phyloP scores from a whole-genome alignment of 139 green algal genomes.

The Microglena sp. region DNA sequence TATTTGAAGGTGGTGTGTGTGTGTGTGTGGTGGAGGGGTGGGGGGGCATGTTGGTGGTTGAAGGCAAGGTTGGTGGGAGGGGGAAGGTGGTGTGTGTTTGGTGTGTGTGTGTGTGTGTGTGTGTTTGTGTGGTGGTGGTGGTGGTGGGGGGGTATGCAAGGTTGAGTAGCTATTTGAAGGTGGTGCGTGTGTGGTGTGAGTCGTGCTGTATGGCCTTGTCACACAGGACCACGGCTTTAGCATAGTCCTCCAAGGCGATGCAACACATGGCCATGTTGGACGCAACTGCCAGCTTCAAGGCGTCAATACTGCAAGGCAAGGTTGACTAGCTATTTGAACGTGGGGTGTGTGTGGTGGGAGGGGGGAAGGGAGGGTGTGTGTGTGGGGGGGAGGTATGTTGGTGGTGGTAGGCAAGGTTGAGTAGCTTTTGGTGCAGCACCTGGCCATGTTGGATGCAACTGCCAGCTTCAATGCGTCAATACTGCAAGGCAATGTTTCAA shows the following conservation, averaged over 20 bases:
- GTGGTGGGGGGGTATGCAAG: too few species aligned
- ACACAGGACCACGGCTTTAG: conserved; percentile 26
- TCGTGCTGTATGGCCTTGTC: too few species aligned
- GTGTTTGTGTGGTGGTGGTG: too few species aligned
- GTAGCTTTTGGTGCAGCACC: background rate
- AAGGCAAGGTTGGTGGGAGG: too few species aligned
- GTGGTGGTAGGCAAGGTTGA: background rate
- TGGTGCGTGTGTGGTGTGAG: too few species aligned
- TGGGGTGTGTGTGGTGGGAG: background rate
- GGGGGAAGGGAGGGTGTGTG: background rate
- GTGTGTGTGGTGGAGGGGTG: background rate
- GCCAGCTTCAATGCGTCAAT: conserved; percentile 22
- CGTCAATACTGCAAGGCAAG: conserved; percentile 12
- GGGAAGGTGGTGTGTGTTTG: too few species aligned
- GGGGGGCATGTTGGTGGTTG: too few species aligned
- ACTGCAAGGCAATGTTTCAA: background rate
- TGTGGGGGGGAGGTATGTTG: too few species aligned
- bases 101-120: too few species aligned
- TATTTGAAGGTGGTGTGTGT: background rate
- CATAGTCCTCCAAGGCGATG: conserved; percentile 29
- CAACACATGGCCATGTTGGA: conserved; percentile 47
- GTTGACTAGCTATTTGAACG: background rate
- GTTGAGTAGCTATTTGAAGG: too few species aligned
- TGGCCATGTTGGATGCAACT: conserved; percentile 52
- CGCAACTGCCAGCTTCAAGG: conserved; percentile 28